Conservation (phyloP, 148 eudicot species). For the Vaccinium darrowii region DNA sequence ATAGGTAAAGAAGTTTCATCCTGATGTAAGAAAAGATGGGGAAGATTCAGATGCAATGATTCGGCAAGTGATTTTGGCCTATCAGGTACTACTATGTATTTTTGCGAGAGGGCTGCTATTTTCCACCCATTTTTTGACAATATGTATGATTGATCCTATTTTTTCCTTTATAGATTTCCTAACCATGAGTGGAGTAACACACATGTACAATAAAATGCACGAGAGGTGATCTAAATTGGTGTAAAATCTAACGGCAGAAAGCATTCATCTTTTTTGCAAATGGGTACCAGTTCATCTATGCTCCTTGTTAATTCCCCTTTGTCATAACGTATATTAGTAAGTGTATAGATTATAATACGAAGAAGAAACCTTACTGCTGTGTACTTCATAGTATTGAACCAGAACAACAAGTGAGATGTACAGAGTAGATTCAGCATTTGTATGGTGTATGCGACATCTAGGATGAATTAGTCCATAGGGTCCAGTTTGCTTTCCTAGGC, state of each 20-base stretch:
- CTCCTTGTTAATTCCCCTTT: not conserved
- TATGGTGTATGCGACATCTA: not conserved
- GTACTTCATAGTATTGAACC: not conserved
- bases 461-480: not conserved
- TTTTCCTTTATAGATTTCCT: not conserved
- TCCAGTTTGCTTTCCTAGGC: not conserved
- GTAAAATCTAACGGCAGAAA: not conserved
- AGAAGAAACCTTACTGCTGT: not conserved
- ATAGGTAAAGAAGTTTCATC: constrained; percentile 95
- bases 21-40: constrained; percentile 66
- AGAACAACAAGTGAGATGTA: not conserved
- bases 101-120: not conserved
- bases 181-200: too few relatives aligned
- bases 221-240: not conserved
- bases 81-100: constrained; percentile 58
- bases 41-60: constrained; percentile 67
- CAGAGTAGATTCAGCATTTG: not conserved
- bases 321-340: not conserved
- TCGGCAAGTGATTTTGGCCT: constrained; percentile 82
- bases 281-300: not conserved
- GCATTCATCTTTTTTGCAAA: not conserved
- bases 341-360: not conserved
- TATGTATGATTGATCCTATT: not conserved
- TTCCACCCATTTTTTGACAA: not conserved
- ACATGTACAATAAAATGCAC: not conserved